These are phyloP conservation scores for Apiospora arundinis DNA, from an alignment of 2,329 filamentous ascomycete species.

Conservation along the genomic window DNA sequence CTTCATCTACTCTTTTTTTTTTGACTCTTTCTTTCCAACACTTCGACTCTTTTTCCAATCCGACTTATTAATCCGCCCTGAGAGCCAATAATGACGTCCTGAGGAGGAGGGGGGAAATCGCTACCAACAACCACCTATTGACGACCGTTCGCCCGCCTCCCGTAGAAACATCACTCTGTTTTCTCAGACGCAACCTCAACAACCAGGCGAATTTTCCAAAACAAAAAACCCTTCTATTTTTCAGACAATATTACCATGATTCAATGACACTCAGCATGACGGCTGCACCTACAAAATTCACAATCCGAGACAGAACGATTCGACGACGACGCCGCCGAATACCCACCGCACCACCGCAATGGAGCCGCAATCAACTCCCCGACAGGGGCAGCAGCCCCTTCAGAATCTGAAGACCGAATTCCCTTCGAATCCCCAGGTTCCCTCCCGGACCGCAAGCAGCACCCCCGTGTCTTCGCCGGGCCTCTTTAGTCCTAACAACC, in stretches of 20 bases:
- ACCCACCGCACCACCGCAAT: constrained; percentile 40
- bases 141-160: constrained; percentile 4
- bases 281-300: constrained; percentile 8
- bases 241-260: not conserved
- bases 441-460: constrained; percentile 57
- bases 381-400: constrained; percentile 39
- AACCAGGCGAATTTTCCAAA: not conserved
- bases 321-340: constrained; percentile 22
- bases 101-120: constrained; percentile 14
- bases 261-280: constrained; percentile 22
- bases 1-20: not conserved
- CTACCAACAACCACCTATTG: not conserved
- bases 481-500: constrained; percentile 61
- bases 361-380: constrained; percentile 24
- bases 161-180: not conserved
- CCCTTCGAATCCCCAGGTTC: constrained; percentile 45
- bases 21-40: not conserved
- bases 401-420: constrained; percentile 45
- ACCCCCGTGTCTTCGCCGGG: constrained; percentile 67
- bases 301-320: constrained; percentile 20
- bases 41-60: not conserved
- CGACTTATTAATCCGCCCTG: constrained; percentile 7
- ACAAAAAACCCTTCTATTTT: not conserved
- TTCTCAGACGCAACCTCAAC: not conserved
- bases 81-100: constrained; percentile 17